Conservation (phyloP, 1,284 basidiomycete genomes). For the Cryptococcus wingfieldii region DNA sequence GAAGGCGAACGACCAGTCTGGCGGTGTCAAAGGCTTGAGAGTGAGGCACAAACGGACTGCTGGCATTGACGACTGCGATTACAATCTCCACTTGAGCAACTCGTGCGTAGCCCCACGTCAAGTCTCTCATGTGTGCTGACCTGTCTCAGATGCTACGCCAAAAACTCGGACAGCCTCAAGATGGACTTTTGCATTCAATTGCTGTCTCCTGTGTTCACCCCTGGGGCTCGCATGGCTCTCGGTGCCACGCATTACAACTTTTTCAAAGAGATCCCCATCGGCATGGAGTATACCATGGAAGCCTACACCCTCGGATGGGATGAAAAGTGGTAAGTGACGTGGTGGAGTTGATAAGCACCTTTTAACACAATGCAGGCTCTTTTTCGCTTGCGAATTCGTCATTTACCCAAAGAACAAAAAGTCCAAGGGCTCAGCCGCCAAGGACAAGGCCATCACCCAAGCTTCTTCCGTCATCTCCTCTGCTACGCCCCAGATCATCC, state of each 20-base stretch:
- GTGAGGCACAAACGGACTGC: constrained; percentile 29
- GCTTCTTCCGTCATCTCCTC: neutral
- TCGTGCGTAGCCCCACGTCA: constrained; percentile 22
- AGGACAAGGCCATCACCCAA: neutral
- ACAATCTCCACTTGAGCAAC: constrained; percentile 48
- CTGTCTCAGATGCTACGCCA: constrained; percentile 32
- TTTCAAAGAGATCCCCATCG: constrained; percentile 72
- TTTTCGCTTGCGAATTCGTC: constrained; percentile 62
- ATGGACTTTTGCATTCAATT: constrained; percentile 54
- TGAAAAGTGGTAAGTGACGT: constrained; percentile 67
- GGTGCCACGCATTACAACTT: constrained; percentile 71
- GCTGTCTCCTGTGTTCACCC: constrained; percentile 62
- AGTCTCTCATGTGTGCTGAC: neutral
- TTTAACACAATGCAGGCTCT: constrained; percentile 52
- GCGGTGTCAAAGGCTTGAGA: constrained; percentile 26
- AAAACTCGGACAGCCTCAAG: constrained; percentile 55
- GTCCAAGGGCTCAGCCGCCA: constrained; percentile 3
- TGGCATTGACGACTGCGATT: constrained; percentile 47
- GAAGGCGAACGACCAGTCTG: constrained; percentile 16
- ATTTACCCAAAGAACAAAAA: constrained; percentile 54
- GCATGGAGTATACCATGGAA: constrained; percentile 65
- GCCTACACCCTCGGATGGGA: constrained; percentile 69
- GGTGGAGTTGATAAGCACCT: neutral
- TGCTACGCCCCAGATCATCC: constrained; percentile 7
- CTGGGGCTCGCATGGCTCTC: constrained; percentile 65